phyloP scores from a whole-genome alignment of 2,329 filamentous ascomycete genomes.

The Ophiocordyceps camponoti-saundersi region DNA sequence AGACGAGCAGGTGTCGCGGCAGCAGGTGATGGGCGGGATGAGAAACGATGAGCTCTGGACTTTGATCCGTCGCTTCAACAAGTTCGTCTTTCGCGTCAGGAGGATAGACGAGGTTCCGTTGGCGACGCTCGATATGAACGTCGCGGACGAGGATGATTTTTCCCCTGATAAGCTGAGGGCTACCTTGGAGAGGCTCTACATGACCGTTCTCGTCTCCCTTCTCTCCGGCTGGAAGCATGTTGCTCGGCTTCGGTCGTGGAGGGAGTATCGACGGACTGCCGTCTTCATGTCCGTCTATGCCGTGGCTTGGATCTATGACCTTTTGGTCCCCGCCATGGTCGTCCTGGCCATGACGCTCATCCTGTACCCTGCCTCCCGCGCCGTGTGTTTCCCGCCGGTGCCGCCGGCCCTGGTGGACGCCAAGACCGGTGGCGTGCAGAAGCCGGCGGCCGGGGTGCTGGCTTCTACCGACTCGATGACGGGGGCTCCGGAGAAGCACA shows the following conservation, averaged over 20 bases:
- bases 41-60: conserved; percentile 60
- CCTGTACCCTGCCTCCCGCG: conserved; percentile 43
- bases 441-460: conserved; percentile 57
- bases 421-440: conserved; percentile 58
- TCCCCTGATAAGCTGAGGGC: conserved; percentile 68
- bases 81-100: conserved; percentile 53
- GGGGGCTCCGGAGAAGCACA: conserved; percentile 66
- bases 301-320: conserved; percentile 54
- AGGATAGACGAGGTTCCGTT: conserved; percentile 33
- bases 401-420: conserved; percentile 56
- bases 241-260: conserved; percentile 62
- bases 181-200: conserved; percentile 53
- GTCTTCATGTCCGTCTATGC: conserved; percentile 40
- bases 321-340: conserved; percentile 46
- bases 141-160: conserved; percentile 70
- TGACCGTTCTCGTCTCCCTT: conserved; percentile 54
- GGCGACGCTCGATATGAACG: conserved; percentile 61
- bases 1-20: conserved; percentile 32
- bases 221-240: conserved; percentile 57
- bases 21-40: conserved; percentile 49
- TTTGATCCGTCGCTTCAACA: conserved; percentile 56
- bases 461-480: conserved; percentile 64
- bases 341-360: conserved; percentile 47
- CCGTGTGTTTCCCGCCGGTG: conserved; percentile 56
- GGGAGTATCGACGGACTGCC: conserved; percentile 50